phyloP scores from a whole-genome alignment of 1,284 basidiomycete genomes.

The Trichosporon coremiiforme region DNA sequence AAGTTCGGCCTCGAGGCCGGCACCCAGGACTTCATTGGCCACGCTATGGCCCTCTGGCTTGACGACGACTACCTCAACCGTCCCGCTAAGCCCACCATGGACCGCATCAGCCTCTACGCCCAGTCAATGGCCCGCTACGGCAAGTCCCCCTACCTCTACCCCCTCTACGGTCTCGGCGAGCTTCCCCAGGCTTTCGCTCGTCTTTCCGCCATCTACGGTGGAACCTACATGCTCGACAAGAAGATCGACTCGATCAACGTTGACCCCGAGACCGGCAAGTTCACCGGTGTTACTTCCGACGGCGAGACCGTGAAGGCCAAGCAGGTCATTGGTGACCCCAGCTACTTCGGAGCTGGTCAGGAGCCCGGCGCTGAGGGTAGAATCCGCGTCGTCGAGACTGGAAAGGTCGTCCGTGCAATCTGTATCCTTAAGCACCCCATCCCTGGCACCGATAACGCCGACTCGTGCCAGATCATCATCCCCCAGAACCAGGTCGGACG shows the following conservation, averaged over 20 bases:
- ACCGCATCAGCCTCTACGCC: slow-evolving; percentile 96
- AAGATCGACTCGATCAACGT: slow-evolving; percentile 87
- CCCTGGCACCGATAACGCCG: slow-evolving; percentile 92
- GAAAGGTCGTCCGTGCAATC: slow-evolving; percentile 94
- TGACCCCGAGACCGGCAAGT: slow-evolving; percentile 76
- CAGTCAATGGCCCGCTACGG: slow-evolving; percentile 99
- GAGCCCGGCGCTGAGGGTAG: slow-evolving; percentile 63
- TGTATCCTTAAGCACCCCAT: slow-evolving; percentile 98
- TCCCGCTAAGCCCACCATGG: slow-evolving; percentile 84
- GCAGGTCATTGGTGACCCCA: slow-evolving; percentile 96
- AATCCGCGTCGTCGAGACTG: slow-evolving; percentile 84
- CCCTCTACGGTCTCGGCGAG: slow-evolving; percentile 97
- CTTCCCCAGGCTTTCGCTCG: slow-evolving; percentile 98
- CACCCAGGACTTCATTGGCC: slow-evolving; percentile 98
- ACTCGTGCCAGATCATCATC: slow-evolving; percentile 93
- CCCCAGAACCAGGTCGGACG: slow-evolving; percentile 97
- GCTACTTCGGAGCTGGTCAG: slow-evolving; percentile 84
- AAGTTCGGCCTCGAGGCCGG: slow-evolving; percentile 97
- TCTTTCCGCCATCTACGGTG: slow-evolving; percentile 96
- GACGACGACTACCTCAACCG: slow-evolving; percentile 96
- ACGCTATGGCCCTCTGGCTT: slow-evolving; percentile 98
- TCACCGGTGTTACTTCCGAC: slow-evolving; percentile 87
- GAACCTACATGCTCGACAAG: slow-evolving; percentile 99
- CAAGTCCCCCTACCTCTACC: slow-evolving; percentile 99
- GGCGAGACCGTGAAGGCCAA: slow-evolving; percentile 95